These are phyloP conservation scores for Penicillium bialowiezense DNA, from an alignment of 495 filamentous ascomycete species.

Conservation along the genomic window DNA sequence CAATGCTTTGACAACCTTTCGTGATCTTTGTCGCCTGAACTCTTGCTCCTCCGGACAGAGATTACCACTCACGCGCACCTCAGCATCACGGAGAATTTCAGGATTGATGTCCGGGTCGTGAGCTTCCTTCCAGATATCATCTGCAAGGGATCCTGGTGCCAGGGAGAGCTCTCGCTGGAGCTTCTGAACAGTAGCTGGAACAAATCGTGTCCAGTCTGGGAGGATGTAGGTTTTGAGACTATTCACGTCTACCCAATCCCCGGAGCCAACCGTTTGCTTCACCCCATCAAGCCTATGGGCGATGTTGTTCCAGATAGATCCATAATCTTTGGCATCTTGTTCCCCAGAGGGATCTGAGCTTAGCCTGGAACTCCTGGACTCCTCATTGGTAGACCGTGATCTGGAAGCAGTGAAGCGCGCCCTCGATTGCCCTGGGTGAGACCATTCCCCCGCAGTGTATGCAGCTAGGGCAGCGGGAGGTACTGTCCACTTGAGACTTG, in stretches of 20 bases:
- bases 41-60: conserved; percentile 79
- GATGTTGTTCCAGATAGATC: conserved; percentile 59
- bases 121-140: conserved; percentile 91
- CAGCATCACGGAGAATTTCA: conserved; percentile 76
- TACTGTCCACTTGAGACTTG: conserved; percentile 37
- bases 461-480: conserved; percentile 38
- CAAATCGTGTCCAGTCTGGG: conserved; percentile 74
- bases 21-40: conserved; percentile 64
- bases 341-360: not conserved
- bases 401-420: conserved; percentile 23
- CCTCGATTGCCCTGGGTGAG: conserved; percentile 21
- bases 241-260: conserved; percentile 60
- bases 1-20: conserved; percentile 64
- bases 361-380: conserved; percentile 1
- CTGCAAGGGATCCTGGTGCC: conserved; percentile 79
- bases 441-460: conserved; percentile 27
- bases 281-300: conserved; percentile 53
- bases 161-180: conserved; percentile 85
- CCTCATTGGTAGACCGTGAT: conserved; percentile 11
- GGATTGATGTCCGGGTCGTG: conserved; percentile 78
- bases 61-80: conserved; percentile 75
- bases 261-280: conserved; percentile 49
- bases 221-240: conserved; percentile 66
- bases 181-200: conserved; percentile 78
- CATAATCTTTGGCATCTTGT: conserved; percentile 7